These are phyloP conservation scores for Geosmithia morbida DNA, from an alignment of 2,329 filamentous ascomycete genomes.

Conservation along the genomic window DNA sequence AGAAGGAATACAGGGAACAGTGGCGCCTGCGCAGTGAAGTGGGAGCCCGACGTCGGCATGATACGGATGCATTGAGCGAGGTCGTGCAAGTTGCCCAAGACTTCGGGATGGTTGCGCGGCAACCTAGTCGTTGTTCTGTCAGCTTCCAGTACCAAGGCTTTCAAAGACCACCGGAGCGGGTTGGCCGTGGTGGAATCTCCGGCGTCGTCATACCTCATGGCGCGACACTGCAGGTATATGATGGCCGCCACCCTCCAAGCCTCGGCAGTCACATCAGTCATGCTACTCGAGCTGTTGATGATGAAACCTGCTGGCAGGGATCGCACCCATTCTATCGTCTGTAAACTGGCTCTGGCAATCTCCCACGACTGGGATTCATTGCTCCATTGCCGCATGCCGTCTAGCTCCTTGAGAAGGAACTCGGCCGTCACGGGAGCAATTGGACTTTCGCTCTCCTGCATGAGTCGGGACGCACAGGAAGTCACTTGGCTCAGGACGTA, in stretches of 20 bases:
- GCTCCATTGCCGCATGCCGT: conserved; percentile 20
- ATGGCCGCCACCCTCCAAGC: conserved; percentile 24
- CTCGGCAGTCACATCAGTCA: conserved; percentile 25
- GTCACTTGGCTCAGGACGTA: conserved; percentile 22
- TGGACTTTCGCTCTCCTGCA: conserved; percentile 15
- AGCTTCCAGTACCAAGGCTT: too few relatives aligned
- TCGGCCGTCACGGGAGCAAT: conserved; percentile 16
- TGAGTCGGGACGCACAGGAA: conserved; percentile 17
- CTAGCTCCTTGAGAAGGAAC: conserved; percentile 12
- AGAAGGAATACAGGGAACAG: conserved; percentile 25
- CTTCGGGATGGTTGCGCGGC: conserved; percentile 19
- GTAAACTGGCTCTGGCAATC: conserved; percentile 4
- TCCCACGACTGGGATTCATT: conserved; percentile 11
- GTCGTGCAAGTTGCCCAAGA: conserved; percentile 15
- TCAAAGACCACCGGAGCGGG: neutral
- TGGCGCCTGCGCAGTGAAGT: conserved; percentile 26
- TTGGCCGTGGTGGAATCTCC: too few relatives aligned
- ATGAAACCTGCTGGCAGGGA: conserved; percentile 7
- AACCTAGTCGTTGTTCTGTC: conserved; percentile 10
- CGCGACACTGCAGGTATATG: conserved; percentile 22
- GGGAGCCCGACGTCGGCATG: conserved; percentile 23
- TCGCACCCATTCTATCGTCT: conserved; percentile 16
- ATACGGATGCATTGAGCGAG: conserved; percentile 21
- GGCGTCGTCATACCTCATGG: conserved; percentile 14
- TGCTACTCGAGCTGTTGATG: conserved; percentile 13